These are phyloP conservation scores for Fusarium subglutinans DNA, from an alignment of 2,329 filamentous ascomycete genomes.

Conservation along the genomic window DNA sequence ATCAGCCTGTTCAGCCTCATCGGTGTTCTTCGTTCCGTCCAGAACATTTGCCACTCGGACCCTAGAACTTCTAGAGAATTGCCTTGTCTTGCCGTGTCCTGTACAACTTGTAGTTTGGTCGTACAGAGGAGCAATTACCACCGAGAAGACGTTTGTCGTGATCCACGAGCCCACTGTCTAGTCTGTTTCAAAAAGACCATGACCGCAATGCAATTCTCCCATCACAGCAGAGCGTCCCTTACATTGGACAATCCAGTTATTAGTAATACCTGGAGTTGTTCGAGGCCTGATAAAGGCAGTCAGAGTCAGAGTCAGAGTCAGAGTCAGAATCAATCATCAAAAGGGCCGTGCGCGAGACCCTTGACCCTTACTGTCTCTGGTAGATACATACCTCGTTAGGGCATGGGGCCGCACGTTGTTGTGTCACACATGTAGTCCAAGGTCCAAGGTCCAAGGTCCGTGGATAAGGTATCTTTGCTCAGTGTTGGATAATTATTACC, in stretches of 20 bases:
- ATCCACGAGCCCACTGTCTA: constrained; percentile 24
- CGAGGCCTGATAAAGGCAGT: constrained; percentile 19
- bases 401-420: constrained; percentile 40
- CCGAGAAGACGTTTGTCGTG: constrained; percentile 9
- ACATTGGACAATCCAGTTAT: constrained; percentile 19
- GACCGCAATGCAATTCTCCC: constrained; percentile 2
- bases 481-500: constrained; percentile 1
- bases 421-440: constrained; percentile 35
- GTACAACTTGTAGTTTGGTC: not conserved
- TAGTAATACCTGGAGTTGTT: constrained; percentile 37
- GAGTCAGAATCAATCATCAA: constrained; percentile 9
- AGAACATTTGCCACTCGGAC: constrained; percentile 32
- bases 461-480: constrained; percentile 18
- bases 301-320: not conserved
- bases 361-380: constrained; percentile 34
- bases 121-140: constrained; percentile 8
- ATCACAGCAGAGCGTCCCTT: constrained; percentile 27
- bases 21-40: constrained; percentile 28
- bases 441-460: not conserved
- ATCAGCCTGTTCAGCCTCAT: constrained; percentile 29
- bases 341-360: constrained; percentile 35
- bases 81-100: not conserved
- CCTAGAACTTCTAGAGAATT: not conserved
- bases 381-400: constrained; percentile 34
- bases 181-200: constrained; percentile 33